A percentile compares a stretch with the other conserved stretches of the same genome.
Evolutionary conservation across 108 stramenopile genomes (phyloP).

Genomic region (Pseudonitzschia multiseries): DNA sequence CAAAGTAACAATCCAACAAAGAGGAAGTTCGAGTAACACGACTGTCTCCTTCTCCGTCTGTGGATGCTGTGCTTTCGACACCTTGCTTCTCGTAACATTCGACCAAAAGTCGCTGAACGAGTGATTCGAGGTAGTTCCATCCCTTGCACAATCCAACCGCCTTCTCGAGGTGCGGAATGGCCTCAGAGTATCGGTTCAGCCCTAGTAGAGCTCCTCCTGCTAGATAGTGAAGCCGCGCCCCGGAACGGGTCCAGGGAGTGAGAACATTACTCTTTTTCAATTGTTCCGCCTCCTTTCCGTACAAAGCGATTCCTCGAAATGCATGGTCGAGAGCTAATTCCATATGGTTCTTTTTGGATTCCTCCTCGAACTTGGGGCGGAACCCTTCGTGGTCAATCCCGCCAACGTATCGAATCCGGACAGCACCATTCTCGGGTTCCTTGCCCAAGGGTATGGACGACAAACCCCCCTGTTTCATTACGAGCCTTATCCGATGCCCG

Average conservation of each 20-base stretch:
- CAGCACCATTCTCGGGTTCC: conserved; percentile 8
- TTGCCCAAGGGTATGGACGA: neutral
- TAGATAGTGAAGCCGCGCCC: conserved; percentile 72
- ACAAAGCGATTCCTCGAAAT: conserved; percentile 58
- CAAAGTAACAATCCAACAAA: conserved; percentile 46
- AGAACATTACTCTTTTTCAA: conserved; percentile 10
- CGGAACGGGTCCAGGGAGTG: conserved; percentile 32
- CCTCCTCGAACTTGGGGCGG: conserved; percentile 42
- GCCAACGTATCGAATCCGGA: conserved; percentile 50
- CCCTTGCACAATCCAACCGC: conserved; percentile 44
- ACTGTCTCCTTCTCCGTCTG: conserved; percentile 1
- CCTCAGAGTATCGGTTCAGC: conserved; percentile 46
- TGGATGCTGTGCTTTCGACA: neutral
- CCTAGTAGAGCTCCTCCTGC: conserved; percentile 68
- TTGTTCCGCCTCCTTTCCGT: conserved; percentile 40
- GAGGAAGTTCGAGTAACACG: conserved; percentile 27
- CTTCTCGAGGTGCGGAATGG: conserved; percentile 53
- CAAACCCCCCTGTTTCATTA: neutral
- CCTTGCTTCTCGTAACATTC: conserved; percentile 57
- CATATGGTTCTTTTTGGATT: conserved; percentile 51
- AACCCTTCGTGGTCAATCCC: conserved; percentile 49
- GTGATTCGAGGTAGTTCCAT: conserved; percentile 67
- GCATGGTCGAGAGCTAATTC: conserved; percentile 58
- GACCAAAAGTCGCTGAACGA: conserved; percentile 56
- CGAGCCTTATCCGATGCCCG: conserved; percentile 38